Evolutionary conservation across 805 yeast genomes (phyloP).

Genomic region (Lipomyces orientalis): DNA sequence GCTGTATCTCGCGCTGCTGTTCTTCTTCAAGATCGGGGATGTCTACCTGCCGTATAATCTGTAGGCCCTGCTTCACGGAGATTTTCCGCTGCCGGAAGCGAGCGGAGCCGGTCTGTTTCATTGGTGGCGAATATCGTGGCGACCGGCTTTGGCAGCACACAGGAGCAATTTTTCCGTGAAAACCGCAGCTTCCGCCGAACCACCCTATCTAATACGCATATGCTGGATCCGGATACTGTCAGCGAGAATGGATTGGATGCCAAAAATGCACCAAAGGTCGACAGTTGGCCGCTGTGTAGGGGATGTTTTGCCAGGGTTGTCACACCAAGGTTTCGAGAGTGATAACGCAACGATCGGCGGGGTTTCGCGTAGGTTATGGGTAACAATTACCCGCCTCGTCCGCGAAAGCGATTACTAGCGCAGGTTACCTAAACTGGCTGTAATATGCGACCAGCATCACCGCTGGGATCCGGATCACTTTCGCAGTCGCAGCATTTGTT

Average conservation of each 20-base stretch:
- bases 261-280: not conserved
- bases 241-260: not conserved
- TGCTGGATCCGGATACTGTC: not conserved
- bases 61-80: slow-evolving; percentile 85
- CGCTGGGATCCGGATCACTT: too few relatives aligned
- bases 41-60: slow-evolving; percentile 76
- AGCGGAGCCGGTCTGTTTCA: slow-evolving; percentile 36
- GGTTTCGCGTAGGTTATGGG: not conserved
- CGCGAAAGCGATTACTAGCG: not conserved
- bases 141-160: not conserved
- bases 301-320: not conserved
- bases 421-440: too few relatives aligned
- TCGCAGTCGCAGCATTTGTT: not conserved
- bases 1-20: slow-evolving; percentile 83
- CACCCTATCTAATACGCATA: not conserved
- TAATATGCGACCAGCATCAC: not conserved
- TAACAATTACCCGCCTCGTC: not conserved
- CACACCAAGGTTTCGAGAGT: slow-evolving; percentile 3
- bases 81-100: slow-evolving; percentile 90
- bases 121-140: slow-evolving; percentile 19
- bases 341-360: not conserved
- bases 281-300: not conserved
- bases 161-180: not conserved
- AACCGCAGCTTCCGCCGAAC: not conserved
- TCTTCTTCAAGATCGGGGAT: slow-evolving; percentile 77